Percentiles rank a stretch among this genome's conserved stretches.
phyloP scores from a whole-genome alignment of 192 early-diverging fungal genomes.

The Piromyces finnis region DNA sequence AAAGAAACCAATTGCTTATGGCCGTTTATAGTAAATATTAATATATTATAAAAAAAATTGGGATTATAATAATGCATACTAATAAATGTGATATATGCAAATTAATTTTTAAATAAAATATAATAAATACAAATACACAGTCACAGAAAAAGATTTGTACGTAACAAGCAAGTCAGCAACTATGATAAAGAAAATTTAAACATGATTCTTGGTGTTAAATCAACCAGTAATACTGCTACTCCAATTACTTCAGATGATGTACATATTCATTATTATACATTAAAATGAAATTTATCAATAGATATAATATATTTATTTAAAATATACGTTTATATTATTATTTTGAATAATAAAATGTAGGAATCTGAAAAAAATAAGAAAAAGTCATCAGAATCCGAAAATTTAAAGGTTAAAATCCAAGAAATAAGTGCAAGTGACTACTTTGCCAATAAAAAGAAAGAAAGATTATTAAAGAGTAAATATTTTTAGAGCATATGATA shows the following conservation, averaged over 20 bases:
- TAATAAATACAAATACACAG: not conserved
- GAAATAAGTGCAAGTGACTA: not conserved
- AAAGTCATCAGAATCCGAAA: not conserved
- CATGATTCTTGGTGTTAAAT: constrained; percentile 24
- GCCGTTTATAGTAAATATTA: not conserved
- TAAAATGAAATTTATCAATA: no score
- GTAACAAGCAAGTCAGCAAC: constrained; percentile 23
- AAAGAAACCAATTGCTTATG: constrained; percentile 1
- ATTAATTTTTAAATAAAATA: no score
- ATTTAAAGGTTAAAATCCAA: constrained; percentile 3
- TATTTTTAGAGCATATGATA: no score
- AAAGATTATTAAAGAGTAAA: not conserved
- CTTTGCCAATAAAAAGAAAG: not conserved
- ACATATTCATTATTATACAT: no score
- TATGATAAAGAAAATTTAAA: constrained; percentile 14
- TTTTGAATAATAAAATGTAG: no score
- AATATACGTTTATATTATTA: no score
- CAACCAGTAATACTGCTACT: constrained; percentile 3
- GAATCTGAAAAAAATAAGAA: constrained; percentile 2
- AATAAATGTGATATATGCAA: no score
- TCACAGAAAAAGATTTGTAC: constrained; percentile 27
- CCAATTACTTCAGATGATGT: not conserved
- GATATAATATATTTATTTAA: no score
- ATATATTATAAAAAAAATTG: no score
- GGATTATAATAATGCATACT: no score